phyloP scores from a whole-genome alignment of 331 rosid species.

The Quercus lobata region DNA sequence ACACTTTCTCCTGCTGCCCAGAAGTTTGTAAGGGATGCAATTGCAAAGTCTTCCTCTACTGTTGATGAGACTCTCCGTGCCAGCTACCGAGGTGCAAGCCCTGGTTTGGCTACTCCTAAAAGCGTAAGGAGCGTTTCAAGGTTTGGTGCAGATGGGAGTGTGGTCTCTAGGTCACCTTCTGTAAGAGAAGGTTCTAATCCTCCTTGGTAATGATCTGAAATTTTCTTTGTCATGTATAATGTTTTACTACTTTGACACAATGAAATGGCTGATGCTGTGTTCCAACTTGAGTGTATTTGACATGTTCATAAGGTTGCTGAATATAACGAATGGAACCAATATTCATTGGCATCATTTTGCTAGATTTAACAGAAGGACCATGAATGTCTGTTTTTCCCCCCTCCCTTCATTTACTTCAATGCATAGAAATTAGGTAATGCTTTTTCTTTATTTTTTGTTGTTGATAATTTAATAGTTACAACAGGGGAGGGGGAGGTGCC shows the following conservation, averaged over 20 bases:
- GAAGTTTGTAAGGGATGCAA: constrained; percentile 88
- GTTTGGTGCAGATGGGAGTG: constrained; percentile 61
- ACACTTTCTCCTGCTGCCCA: constrained; percentile 93
- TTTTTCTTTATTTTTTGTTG: neutral
- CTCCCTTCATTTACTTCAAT: neutral
- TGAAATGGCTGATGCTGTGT: neutral
- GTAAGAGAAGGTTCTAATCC: constrained; percentile 75
- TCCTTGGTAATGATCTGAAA: constrained; percentile 58
- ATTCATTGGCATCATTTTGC: neutral
- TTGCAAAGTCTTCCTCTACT: constrained; percentile 68
- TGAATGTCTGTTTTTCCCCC: neutral
- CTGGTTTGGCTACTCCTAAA: constrained; percentile 72
- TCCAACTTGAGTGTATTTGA: neutral
- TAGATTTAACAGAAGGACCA: neutral
- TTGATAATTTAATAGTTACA: too few species aligned
- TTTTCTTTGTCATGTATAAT: constrained; percentile 7
- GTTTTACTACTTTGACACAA: constrained; percentile 13
- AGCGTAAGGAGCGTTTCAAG: constrained; percentile 77
- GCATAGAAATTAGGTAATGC: neutral
- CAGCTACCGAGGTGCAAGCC: constrained; percentile 88
- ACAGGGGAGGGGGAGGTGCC: too few species aligned
- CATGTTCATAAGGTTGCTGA: neutral
- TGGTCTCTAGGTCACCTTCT: constrained; percentile 82
- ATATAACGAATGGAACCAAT: neutral
- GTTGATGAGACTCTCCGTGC: constrained; percentile 95